These are phyloP conservation scores for Phialophora macrospora DNA, from an alignment of 2,329 filamentous ascomycete species.

Conservation along the genomic window DNA sequence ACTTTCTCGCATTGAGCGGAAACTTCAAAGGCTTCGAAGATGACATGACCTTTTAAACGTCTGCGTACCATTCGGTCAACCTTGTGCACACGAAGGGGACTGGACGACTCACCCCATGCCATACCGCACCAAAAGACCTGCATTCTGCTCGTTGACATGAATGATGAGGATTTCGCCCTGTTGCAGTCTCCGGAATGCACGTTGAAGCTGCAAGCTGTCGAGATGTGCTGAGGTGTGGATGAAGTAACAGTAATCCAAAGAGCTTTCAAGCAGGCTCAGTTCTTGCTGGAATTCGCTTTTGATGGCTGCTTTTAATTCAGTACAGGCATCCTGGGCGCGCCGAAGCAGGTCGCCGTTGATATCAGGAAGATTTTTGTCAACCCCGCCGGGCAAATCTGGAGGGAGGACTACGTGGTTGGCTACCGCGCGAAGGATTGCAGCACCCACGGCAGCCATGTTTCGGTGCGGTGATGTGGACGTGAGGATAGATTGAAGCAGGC, in stretches of 20 bases:
- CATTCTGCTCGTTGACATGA: slow-evolving; percentile 57
- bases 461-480: not conserved
- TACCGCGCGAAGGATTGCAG: slow-evolving; percentile 25
- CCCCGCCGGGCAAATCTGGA: slow-evolving; percentile 46
- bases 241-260: slow-evolving; percentile 15
- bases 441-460: not conserved
- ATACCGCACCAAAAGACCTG: slow-evolving; percentile 52
- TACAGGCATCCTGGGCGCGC: slow-evolving; percentile 42
- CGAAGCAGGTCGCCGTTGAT: slow-evolving; percentile 43
- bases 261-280: slow-evolving; percentile 16
- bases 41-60: slow-evolving; percentile 39
- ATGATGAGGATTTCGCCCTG: slow-evolving; percentile 49
- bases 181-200: slow-evolving; percentile 41
- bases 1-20: slow-evolving; percentile 60
- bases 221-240: slow-evolving; percentile 15
- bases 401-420: slow-evolving; percentile 49
- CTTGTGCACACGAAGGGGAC: not conserved
- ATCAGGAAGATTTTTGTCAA: slow-evolving; percentile 41
- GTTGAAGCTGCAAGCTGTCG: slow-evolving; percentile 16
- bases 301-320: slow-evolving; percentile 28
- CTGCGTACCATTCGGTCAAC: slow-evolving; percentile 24
- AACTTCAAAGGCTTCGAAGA: slow-evolving; percentile 67
- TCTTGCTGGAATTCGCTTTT: slow-evolving; percentile 10
- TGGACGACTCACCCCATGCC: slow-evolving; percentile 42
- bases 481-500: not conserved